These are phyloP conservation scores for Cercospora brassicicola DNA, from an alignment of 2,329 filamentous ascomycete species.

Conservation along the genomic window DNA sequence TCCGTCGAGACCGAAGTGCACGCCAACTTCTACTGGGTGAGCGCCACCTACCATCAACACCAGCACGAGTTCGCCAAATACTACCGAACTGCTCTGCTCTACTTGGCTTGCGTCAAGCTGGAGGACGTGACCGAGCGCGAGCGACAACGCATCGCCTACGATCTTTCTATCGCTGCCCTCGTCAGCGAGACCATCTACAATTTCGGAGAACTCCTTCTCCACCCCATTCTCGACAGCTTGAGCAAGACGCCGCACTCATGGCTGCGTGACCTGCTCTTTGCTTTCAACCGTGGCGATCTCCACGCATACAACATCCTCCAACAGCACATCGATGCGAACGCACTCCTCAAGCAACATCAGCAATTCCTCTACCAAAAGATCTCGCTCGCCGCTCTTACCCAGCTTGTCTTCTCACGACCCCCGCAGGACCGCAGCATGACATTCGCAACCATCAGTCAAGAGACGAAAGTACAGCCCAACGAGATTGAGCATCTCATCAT, in stretches of 20 bases:
- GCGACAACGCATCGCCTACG: constrained; percentile 80
- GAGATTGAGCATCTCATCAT: constrained; percentile 98
- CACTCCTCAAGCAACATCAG: constrained; percentile 74
- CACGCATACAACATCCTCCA: constrained; percentile 78
- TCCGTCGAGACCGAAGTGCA: constrained; percentile 94
- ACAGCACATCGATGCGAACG: constrained; percentile 70
- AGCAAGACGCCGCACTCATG: constrained; percentile 73
- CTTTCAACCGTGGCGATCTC: constrained; percentile 94
- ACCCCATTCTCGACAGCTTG: constrained; percentile 89
- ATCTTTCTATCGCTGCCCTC: constrained; percentile 86
- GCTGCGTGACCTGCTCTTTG: constrained; percentile 93
- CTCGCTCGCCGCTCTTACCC: constrained; percentile 90
- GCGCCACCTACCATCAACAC: constrained; percentile 87
- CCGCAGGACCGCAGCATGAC: constrained; percentile 95
- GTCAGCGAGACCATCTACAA: constrained; percentile 98
- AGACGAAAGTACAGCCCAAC: constrained; percentile 86
- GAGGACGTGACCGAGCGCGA: constrained; percentile 71
- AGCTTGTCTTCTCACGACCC: constrained; percentile 92
- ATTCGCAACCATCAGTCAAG: constrained; percentile 80
- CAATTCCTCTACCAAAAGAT: constrained; percentile 95
- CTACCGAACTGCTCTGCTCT: constrained; percentile 96
- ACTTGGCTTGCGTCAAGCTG: constrained; percentile 92
- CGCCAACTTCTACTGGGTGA: constrained; percentile 92
- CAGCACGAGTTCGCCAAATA: constrained; percentile 93
- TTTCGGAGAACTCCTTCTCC: constrained; percentile 96